Base-by-base conservation (phyloP, 768 basidiomycete species). In the Tylopilus intermedius region DNA sequence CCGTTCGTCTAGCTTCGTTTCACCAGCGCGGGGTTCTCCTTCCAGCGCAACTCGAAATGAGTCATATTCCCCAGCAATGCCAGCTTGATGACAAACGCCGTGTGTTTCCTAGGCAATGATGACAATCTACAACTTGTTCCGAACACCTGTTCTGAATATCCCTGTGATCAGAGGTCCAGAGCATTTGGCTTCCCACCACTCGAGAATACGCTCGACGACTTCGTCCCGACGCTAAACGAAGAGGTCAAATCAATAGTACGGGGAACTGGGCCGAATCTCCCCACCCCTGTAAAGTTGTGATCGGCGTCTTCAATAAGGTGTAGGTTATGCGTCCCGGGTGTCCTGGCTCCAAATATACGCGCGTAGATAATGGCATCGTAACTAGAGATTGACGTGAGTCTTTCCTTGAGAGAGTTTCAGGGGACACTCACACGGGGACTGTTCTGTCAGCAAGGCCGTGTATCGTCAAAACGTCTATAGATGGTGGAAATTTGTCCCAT, bases 291-390 rank as follows among this genome's bases (percentile, higher is more conserved):
- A 60, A 84, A 86, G 67, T 90, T 91, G 63, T 91, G 90, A 70
- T 90, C 88, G 8, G 84, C 86, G 41, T 77, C 78, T 65, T 91
- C 90, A 37, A 89, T 70, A 24, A 86, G 71, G 62, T 84, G 78
- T 24, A 91, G 71, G 15, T 74, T 83, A 63, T 90, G 86, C 7
- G 86, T 88, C 44, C 88, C 90, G 21, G 83, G 79, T 13, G 60
- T 59, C 51, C 86, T 76, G 30, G 67, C 61, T 29, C 82, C 77
- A 43, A 88, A 73, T 1, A 79, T 80, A 14, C 78, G 74, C 1
- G 84, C 78, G 52, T 88, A 90, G 39, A 90, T 83, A 56, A 83
- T 51, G 0, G 82, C 86, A 62, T 91, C 88, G 62, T 82, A 86
- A 42, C 87, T 90, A 60, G 22, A 42, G 6, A 0, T 44, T 2